Percentiles rank a stretch among this genome's conserved stretches.
phyloP scores from a whole-genome alignment of 1,139 yeast species.

The Kluyveromyces sp. region DNA sequence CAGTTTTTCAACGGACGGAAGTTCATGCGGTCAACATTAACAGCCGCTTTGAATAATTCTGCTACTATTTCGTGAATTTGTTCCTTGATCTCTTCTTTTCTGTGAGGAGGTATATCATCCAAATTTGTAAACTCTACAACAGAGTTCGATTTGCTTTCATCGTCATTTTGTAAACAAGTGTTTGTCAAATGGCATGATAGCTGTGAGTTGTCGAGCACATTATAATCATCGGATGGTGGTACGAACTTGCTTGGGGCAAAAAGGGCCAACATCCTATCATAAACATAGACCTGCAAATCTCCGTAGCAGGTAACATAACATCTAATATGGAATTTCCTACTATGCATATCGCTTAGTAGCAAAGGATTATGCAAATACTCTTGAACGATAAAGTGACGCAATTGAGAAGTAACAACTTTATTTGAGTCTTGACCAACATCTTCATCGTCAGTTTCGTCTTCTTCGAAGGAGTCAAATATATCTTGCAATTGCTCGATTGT shows the following conservation, averaged over 20 bases:
- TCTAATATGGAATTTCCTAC: slow-evolving; percentile 81
- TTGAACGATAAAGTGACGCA: slow-evolving; percentile 86
- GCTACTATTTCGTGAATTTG: slow-evolving; percentile 55
- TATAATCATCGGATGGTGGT: slow-evolving; percentile 30
- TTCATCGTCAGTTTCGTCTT: slow-evolving; percentile 46
- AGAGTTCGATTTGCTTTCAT: slow-evolving; percentile 35
- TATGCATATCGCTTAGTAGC: slow-evolving; percentile 49
- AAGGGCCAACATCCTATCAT: slow-evolving; percentile 67
- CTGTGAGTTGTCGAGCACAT: slow-evolving; percentile 29
- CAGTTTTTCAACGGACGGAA: slow-evolving; percentile 84
- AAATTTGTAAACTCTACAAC: slow-evolving; percentile 67
- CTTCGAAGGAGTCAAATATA: slow-evolving; percentile 81
- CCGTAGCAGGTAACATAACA: slow-evolving; percentile 77
- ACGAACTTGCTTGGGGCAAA: slow-evolving; percentile 58
- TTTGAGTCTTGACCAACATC: slow-evolving; percentile 32
- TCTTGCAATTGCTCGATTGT: slow-evolving; percentile 72
- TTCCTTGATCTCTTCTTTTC: slow-evolving; percentile 38
- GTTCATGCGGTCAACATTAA: slow-evolving; percentile 69
- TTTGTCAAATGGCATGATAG: slow-evolving; percentile 74
- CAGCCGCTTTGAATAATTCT: slow-evolving; percentile 80
- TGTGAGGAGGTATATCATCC: slow-evolving; percentile 35
- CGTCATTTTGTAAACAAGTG: slow-evolving; percentile 72
- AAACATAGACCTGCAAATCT: slow-evolving; percentile 68
- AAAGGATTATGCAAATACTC: slow-evolving; percentile 65
- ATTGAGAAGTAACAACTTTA: slow-evolving; percentile 70